Evolutionary conservation across 345 rosid species (phyloP), one percentile per base, ranked within the genome.

Genomic region (Citrus mangshanensis): DNA sequence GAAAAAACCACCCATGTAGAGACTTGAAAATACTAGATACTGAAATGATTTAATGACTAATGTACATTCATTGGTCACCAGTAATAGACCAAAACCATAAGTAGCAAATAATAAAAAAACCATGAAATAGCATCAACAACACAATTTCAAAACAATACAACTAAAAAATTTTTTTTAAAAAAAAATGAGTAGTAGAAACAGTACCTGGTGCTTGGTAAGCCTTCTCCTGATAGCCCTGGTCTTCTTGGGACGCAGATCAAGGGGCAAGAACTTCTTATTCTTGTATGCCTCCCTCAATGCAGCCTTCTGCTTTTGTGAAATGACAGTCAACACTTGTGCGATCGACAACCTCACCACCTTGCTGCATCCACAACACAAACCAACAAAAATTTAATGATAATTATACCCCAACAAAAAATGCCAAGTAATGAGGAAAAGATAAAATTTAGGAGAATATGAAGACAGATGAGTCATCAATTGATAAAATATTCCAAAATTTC

Each of bases 221-320:
- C 89, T 89, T 77, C 98, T 89, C 63, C 98, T 93, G 81, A 95
- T 95, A 46, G 95, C 98, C 75, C 97, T 85, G 78, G 98, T 95
- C 93, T 95, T 95, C 92, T 95, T 95, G 75, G 97, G 95, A 74
- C 98, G 98, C 61, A 95, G 86, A 83, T 95, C 98, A 7, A 95
- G 98, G 1, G 98, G 98, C 86, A 93, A 73, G 56, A 84, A 84
- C 82, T 91, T 93, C 90, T 92, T 95, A 22, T 84, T 92, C 90
- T 91, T 89, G 82, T 90, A 95, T 5, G 81, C 98, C 27, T 93
- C 97, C 86, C 98, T 92, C 67, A 95, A 46, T 0, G 94, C 93
- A 54, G 91, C 80, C 90, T 95, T 95, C 88, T 95, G 98, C 77
- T 85, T 93, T 85, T 95, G 98, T 5, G 98, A 93, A 74, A 89